Percentiles rank a stretch among this genome's conserved stretches.
Evolutionary conservation across 495 filamentous ascomycete genomes (phyloP).

Genomic region (Viridothelium virens): DNA sequence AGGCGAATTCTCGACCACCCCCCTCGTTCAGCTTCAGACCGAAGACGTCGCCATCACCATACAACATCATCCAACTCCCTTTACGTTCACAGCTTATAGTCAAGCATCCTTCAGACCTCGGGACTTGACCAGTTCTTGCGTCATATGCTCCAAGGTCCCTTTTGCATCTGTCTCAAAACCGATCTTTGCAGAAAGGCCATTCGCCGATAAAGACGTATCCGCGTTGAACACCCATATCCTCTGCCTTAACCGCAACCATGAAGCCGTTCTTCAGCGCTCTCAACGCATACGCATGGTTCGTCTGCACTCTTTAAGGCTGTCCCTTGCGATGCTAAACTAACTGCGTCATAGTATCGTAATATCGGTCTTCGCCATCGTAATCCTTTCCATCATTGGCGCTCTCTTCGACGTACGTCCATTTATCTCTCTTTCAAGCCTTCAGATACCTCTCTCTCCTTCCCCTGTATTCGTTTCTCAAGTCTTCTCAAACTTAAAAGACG

Average conservation of each 20-base stretch:
- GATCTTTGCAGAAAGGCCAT: not conserved
- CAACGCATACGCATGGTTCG: conserved; percentile 90
- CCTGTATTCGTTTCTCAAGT: not conserved
- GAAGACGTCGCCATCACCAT: conserved; percentile 9
- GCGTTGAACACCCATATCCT: not conserved
- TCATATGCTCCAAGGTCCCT: not conserved
- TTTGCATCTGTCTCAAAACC: not conserved
- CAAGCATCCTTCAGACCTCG: not conserved
- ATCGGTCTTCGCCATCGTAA: conserved; percentile 79
- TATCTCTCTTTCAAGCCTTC: not conserved
- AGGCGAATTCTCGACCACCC: not conserved
- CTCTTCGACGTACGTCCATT: conserved; percentile 57
- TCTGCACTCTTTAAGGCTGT: conserved; percentile 12
- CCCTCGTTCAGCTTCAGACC: not conserved
- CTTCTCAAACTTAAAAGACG: no score
- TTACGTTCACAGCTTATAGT: not conserved
- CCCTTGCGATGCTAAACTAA: not conserved
- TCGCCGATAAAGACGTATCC: not conserved
- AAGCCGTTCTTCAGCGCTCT: conserved; percentile 84
- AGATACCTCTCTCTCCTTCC: not conserved
- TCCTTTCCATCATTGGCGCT: conserved; percentile 72
- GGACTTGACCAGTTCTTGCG: not conserved
- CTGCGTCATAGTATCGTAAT: conserved; percentile 61
- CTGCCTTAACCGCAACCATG: conserved; percentile 45
- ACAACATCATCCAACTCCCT: not conserved